Evolutionary conservation across 345 rosid species (phyloP), one percentile per base, ranked within the genome.

Genomic region (Moringa oleifera): DNA sequence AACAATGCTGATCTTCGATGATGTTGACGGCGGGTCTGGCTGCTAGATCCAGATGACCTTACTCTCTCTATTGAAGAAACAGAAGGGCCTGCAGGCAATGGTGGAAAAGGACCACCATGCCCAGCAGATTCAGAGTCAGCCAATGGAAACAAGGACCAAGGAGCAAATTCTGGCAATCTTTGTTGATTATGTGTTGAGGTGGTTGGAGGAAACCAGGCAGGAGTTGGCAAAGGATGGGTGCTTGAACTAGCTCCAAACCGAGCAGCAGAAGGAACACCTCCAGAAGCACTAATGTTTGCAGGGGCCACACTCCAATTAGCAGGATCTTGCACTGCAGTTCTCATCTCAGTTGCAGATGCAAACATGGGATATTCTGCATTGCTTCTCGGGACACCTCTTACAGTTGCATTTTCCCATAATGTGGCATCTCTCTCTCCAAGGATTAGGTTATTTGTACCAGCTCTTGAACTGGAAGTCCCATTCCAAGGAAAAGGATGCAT

Each of bases 121-220:
- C 79, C 76, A 54, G 80, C 84, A 72, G 84, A 61, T 47, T 77
- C 94, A 50, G 85, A 65, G 60, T 81, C 89, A 57, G 72, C 49
- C 22, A 76, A 69, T 47, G 89, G 91, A 76, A 85, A 86, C 65
- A 88, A 73, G 68, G 93, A 80, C 93, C 95, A 81, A 46, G 90
- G 83, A 68, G 83, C 68, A 65, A 81, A 66, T 62, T 89, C 96
- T 7, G 85, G 51, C 58, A 68, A 63, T 71, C 85, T 75, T 63
- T 75, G 83, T 46, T 70, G 78, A 81, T 73, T 76, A 59, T 72
- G 75, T 18, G 71, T 13, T 37, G 81, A 31, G 0, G 77, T 63
- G 59, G 60, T 78, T 58, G 76, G 80, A 65, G 85, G 66, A 61
- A 79, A 57, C 90, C 88, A 83, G 20, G 86, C 22, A 46, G 91